These are phyloP conservation scores for Pholiota conissans DNA, from an alignment of 768 basidiomycete species.

Conservation along the genomic window DNA sequence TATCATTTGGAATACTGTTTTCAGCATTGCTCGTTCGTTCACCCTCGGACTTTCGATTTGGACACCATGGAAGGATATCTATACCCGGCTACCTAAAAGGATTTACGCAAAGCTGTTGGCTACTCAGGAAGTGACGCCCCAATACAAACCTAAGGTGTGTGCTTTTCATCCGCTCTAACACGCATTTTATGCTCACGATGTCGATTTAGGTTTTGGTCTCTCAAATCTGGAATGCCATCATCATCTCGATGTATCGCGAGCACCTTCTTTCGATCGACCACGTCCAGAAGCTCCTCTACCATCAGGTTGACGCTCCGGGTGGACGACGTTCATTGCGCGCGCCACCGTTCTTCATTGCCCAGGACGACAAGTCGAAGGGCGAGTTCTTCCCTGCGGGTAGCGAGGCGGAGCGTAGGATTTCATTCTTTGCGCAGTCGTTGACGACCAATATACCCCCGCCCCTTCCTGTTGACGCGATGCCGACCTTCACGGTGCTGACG, in stretches of 20 bases:
- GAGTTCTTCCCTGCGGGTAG: slow-evolving; percentile 95
- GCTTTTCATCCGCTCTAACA: not conserved
- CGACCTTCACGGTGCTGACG: slow-evolving; percentile 96
- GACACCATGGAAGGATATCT: slow-evolving; percentile 99
- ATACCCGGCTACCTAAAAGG: slow-evolving; percentile 91
- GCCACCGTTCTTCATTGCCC: slow-evolving; percentile 97
- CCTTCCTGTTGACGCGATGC: slow-evolving; percentile 98
- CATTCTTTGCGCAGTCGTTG: slow-evolving; percentile 97
- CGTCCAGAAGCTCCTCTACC: slow-evolving; percentile 96
- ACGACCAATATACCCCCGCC: slow-evolving; percentile 95
- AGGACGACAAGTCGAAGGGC: slow-evolving; percentile 77
- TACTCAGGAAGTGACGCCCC: slow-evolving; percentile 94
- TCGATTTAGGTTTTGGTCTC: slow-evolving; percentile 83
- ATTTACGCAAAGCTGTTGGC: slow-evolving; percentile 96
- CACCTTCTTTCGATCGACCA: slow-evolving; percentile 98
- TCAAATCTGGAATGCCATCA: slow-evolving; percentile 99
- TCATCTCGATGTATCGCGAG: slow-evolving; percentile 99
- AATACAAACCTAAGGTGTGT: slow-evolving; percentile 98
- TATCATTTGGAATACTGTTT: slow-evolving; percentile 98
- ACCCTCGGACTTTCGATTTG: slow-evolving; percentile 92
- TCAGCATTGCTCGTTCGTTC: slow-evolving; percentile 87
- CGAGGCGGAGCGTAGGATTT: slow-evolving; percentile 96
- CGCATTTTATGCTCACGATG: slow-evolving; percentile 5
- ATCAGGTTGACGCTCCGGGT: slow-evolving; percentile 85
- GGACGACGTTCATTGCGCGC: slow-evolving; percentile 92